phyloP scores from a whole-genome alignment of 495 filamentous ascomycete species.

The Terfezia boudieri region DNA sequence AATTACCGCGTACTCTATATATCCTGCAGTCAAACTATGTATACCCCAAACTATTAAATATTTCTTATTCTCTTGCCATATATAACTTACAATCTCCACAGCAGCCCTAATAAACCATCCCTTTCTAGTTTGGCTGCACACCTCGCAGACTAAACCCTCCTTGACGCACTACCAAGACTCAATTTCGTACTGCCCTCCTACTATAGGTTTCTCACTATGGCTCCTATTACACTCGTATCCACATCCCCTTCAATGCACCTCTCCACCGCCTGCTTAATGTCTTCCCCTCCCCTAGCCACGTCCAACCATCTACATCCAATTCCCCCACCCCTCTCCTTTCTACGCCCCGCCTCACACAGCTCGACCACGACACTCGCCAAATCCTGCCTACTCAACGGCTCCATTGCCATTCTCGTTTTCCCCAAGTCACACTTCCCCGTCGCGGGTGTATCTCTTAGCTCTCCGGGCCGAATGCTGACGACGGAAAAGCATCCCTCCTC shows the following conservation, averaged over 20 bases:
- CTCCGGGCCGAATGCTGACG: constrained; percentile 47
- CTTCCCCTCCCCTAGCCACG: constrained; percentile 36
- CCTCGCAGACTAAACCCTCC: too few relatives aligned
- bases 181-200: too few relatives aligned
- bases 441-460: constrained; percentile 34
- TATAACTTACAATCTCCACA: too few relatives aligned
- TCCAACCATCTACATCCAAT: constrained; percentile 40
- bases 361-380: constrained; percentile 45
- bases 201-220: too few relatives aligned
- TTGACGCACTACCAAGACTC: too few relatives aligned
- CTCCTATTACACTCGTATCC: neutral
- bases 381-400: constrained; percentile 38
- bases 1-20: too few relatives aligned
- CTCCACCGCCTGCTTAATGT: constrained; percentile 38
- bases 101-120: too few relatives aligned
- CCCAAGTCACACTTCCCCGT: constrained; percentile 43
- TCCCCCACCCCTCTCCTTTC: constrained; percentile 17
- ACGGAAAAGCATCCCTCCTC: constrained; percentile 27
- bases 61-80: too few relatives aligned
- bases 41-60: too few relatives aligned
- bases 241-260: constrained; percentile 31
- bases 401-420: constrained; percentile 29
- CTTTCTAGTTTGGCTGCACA: too few relatives aligned
- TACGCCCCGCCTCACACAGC: constrained; percentile 30
- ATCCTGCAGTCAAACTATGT: too few relatives aligned